Base-by-base conservation (phyloP, 805 yeast species). In the Hanseniaspora singularis region DNA sequence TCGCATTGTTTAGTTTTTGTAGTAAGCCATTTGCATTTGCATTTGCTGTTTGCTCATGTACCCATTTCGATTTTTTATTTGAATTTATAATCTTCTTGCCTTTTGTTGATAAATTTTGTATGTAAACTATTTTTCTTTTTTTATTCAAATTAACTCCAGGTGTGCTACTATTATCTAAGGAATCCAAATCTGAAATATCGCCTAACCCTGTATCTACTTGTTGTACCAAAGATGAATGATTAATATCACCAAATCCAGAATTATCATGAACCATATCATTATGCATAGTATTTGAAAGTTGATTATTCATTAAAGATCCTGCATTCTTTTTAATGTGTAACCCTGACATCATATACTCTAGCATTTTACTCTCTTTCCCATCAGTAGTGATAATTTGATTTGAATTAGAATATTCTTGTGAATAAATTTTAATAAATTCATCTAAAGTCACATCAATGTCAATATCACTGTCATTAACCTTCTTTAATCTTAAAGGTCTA, bases 101-200 rank as follows among this genome's bases (percentile, higher is more conserved):
- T 60, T 81, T 74, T 3, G 85, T 84, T 1, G 92, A 88, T 54
- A 83, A 85, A 55, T 85, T 85, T 1, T 85, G 74, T 2, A 89
- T 80, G 42, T 79, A 73, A 0, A 72, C 64, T 9, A 81, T 79
- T 45, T 74, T 77, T 53, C 79, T 86, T 5, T 38, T 37, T 12
- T 11, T 28, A 33, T 68, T 55, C 2, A 52, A 57, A 32, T 52
- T 53, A 23, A 67, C 56, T 36, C 57, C 54, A 40, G 50, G 49
- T 33, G 52, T 57, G 1, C 59, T 53, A 1, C 49, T 46, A 20
- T 50, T 50, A 3, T 51, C 57, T 28, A 55, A 52, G 31, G 52
- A 51, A 40, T 55, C 57, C 33, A 52, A 50, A 4, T 57, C 58
- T 22, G 53, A 52, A 1, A 52, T 53, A 41, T 34, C 43, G 26